These are phyloP conservation scores for Neurospora hispaniola DNA, from an alignment of 495 filamentous ascomycete species.

Conservation along the genomic window DNA sequence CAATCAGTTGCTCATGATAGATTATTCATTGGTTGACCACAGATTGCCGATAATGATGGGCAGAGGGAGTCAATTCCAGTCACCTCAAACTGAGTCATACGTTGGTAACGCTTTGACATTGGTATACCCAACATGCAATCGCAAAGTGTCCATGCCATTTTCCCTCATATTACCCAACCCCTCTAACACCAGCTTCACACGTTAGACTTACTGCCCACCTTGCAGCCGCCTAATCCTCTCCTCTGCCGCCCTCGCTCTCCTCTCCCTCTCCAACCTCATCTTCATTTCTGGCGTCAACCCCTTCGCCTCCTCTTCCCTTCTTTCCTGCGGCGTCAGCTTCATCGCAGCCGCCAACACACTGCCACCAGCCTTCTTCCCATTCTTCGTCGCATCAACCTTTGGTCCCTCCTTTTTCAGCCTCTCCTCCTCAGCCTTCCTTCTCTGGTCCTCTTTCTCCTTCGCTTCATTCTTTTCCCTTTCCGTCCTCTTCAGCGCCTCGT, in stretches of 20 bases:
- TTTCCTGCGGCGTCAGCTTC: slow-evolving; percentile 61
- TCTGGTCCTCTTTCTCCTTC: slow-evolving; percentile 52
- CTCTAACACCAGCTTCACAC: not conserved
- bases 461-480: slow-evolving; percentile 49
- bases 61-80: no score
- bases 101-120: not conserved
- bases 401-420: slow-evolving; percentile 44
- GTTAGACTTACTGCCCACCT: slow-evolving; percentile 13
- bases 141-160: not conserved
- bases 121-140: not conserved
- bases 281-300: slow-evolving; percentile 79
- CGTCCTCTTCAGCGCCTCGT: slow-evolving; percentile 57
- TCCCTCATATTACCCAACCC: not conserved
- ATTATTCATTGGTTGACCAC: not conserved
- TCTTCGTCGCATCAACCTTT: slow-evolving; percentile 17
- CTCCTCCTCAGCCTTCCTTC: slow-evolving; percentile 55
- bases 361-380: slow-evolving; percentile 21
- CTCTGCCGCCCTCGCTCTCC: slow-evolving; percentile 75
- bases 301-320: slow-evolving; percentile 68
- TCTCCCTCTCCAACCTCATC: slow-evolving; percentile 68
- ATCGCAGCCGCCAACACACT: slow-evolving; percentile 39
- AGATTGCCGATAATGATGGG: not conserved
- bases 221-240: slow-evolving; percentile 66
- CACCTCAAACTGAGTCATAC: no score
- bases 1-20: not conserved